Percentiles rank a stretch among this genome's conserved stretches.
Evolutionary conservation across 2,329 filamentous ascomycete species (phyloP).

Genomic region (Botrytis medusae): DNA sequence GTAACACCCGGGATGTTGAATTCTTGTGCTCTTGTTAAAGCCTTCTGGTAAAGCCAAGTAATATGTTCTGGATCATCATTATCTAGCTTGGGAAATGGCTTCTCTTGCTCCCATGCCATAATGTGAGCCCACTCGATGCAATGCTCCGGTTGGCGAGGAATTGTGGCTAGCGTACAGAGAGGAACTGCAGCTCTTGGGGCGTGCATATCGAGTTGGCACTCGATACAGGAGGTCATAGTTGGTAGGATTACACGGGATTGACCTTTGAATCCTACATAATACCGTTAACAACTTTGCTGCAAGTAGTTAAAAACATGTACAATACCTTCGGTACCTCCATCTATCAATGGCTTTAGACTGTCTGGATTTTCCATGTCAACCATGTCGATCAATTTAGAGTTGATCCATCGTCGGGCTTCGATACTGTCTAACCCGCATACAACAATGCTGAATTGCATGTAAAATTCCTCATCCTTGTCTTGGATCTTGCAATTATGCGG

Average conservation of each 20-base stretch:
- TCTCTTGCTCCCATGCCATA: slow-evolving; percentile 90
- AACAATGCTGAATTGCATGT: slow-evolving; percentile 93
- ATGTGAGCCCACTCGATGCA: slow-evolving; percentile 99
- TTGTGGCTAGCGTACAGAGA: slow-evolving; percentile 92
- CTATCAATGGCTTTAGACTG: slow-evolving; percentile 87
- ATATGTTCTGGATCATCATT: slow-evolving; percentile 97
- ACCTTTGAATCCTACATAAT: slow-evolving; percentile 77
- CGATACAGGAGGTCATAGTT: slow-evolving; percentile 91
- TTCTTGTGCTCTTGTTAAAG: slow-evolving; percentile 75
- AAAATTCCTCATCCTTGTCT: slow-evolving; percentile 94
- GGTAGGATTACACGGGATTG: slow-evolving; percentile 91
- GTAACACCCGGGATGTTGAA: slow-evolving; percentile 92
- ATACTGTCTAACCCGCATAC: slow-evolving; percentile 96
- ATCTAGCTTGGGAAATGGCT: slow-evolving; percentile 81
- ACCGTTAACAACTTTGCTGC: background rate
- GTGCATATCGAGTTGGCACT: slow-evolving; percentile 98
- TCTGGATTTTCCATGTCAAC: slow-evolving; percentile 82
- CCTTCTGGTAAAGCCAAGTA: slow-evolving; percentile 91
- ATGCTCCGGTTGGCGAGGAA: slow-evolving; percentile 94
- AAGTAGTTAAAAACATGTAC: background rate
- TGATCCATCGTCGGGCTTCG: slow-evolving; percentile 98
- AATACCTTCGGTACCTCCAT: slow-evolving; percentile 87
- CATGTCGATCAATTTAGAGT: slow-evolving; percentile 86
- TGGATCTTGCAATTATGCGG: slow-evolving; percentile 94
- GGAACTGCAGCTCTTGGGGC: slow-evolving; percentile 96